These are phyloP conservation scores for Daldinia concentrica DNA, from an alignment of 495 filamentous ascomycete genomes.

Conservation along the genomic window DNA sequence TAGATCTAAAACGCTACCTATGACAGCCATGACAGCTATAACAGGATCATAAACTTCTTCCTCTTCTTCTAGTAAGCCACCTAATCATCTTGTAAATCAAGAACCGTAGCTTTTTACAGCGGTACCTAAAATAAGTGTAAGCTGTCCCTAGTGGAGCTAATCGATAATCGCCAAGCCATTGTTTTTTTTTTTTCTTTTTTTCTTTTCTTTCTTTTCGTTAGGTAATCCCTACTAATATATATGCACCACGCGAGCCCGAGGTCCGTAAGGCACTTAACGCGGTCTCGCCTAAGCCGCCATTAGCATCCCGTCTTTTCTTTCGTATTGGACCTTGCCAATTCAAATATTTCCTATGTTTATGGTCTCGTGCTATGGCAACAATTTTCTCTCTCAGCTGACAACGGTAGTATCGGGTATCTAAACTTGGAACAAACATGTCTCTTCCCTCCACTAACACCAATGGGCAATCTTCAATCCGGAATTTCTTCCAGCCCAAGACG, in stretches of 20 bases:
- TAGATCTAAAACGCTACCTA: too few species aligned
- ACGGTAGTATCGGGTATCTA: constrained; percentile 4
- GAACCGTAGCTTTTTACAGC: constrained; percentile 10
- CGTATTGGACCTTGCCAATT: neutral
- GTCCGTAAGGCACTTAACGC: constrained; percentile 34
- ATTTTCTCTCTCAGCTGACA: constrained; percentile 23
- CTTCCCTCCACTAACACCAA: constrained; percentile 44
- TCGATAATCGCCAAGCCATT: constrained; percentile 31
- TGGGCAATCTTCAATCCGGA: constrained; percentile 60
- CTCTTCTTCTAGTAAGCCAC: neutral
- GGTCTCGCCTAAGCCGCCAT: constrained; percentile 21
- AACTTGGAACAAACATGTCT: constrained; percentile 40
- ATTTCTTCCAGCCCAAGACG: constrained; percentile 57
- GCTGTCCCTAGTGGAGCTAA: constrained; percentile 28
- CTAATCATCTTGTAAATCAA: neutral
- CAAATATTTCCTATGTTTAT: constrained; percentile 1
- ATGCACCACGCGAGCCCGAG: constrained; percentile 30
- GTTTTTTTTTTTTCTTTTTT: constrained; percentile 5
- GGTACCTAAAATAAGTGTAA: constrained; percentile 31
- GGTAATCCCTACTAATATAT: constrained; percentile 6
- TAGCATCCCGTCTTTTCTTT: neutral
- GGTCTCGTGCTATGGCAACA: constrained; percentile 15
- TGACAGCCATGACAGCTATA: neutral
- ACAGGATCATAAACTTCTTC: neutral
- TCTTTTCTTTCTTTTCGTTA: constrained; percentile 11